Conservation (phyloP, 208 protist species). For the Leishmania tarentolae region DNA sequence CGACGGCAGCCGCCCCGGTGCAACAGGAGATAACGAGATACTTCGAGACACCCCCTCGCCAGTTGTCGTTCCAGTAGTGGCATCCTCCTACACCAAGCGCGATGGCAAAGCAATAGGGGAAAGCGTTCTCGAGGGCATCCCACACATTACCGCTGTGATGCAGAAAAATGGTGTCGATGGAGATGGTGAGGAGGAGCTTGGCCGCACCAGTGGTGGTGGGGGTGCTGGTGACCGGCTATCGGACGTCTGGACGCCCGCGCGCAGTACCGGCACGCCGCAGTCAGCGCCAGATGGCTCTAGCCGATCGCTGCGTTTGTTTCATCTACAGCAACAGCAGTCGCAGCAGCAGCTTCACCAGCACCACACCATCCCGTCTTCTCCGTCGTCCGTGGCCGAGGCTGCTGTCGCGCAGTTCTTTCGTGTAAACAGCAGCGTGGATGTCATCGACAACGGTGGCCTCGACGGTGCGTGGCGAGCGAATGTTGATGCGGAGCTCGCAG, state of each 20-base stretch:
- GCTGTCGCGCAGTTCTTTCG: constrained; percentile 16
- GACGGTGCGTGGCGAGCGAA: constrained; percentile 19
- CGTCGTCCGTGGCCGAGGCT: constrained; percentile 1
- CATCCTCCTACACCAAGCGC: constrained; percentile 5
- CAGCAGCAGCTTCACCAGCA: constrained; percentile 16
- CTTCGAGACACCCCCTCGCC: not conserved
- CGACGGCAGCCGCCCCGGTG: not conserved
- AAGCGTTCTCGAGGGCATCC: not conserved
- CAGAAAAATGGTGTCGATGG: not conserved
- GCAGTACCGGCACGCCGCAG: constrained; percentile 6
- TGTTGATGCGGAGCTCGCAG: constrained; percentile 27
- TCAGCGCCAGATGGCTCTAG: not conserved
- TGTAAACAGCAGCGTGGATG: not conserved
- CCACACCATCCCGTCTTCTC: not conserved
- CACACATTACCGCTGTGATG: constrained; percentile 8
- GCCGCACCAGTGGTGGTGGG: not conserved
- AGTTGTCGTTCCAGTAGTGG: not conserved
- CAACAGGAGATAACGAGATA: not conserved
- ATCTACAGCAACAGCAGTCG: constrained; percentile 12
- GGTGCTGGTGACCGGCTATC: not conserved
- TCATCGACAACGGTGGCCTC: constrained; percentile 6
- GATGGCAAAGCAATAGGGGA: not conserved
- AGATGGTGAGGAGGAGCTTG: not conserved
- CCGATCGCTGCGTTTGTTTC: not conserved
- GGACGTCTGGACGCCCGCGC: constrained; percentile 16